Evolutionary conservation across 108 stramenopile species (phyloP).

Genomic region (Fragilariopsis cylindrus): DNA sequence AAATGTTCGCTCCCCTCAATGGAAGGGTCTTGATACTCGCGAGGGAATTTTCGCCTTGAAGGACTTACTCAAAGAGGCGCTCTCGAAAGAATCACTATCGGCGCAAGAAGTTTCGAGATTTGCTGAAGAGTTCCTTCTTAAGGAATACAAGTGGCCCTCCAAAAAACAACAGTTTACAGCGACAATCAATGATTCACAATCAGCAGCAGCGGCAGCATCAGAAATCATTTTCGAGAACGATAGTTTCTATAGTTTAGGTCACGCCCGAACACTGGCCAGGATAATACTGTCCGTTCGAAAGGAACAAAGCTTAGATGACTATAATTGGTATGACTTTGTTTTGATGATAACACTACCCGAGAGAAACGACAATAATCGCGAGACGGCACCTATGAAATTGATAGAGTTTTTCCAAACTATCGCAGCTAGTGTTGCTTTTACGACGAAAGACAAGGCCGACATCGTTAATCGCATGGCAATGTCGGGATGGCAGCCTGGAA

Average conservation of each 20-base stretch:
- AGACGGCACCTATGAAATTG: conserved; percentile 4
- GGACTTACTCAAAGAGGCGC: conserved; percentile 7
- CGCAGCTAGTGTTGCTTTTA: conserved; percentile 8
- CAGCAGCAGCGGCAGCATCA: background rate
- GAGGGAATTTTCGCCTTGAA: conserved; percentile 17
- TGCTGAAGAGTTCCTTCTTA: conserved; percentile 23
- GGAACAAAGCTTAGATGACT: conserved; percentile 15
- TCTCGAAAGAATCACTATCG: conserved; percentile 10
- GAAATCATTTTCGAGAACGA: conserved; percentile 26
- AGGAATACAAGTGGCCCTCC: conserved; percentile 21
- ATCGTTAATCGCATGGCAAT: conserved; percentile 31
- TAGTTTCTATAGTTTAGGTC: conserved; percentile 22
- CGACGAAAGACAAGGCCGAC: conserved; percentile 22
- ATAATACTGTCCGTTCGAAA: conserved; percentile 9
- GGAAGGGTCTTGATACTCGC: conserved; percentile 28
- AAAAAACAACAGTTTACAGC: background rate
- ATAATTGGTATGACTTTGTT: conserved; percentile 12
- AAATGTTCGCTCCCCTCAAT: conserved; percentile 27
- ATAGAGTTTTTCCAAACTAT: conserved; percentile 13
- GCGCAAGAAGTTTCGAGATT: conserved; percentile 19
- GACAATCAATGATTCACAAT: background rate
- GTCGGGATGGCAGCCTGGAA: conserved; percentile 21
- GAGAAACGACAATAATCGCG: conserved; percentile 6
- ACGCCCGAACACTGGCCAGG: conserved; percentile 17
- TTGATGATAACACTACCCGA: conserved; percentile 23